A percentile compares a stretch with the other conserved stretches of the same genome.
These are phyloP conservation scores for Aechmea fasciata DNA, from an alignment of 176 grass and related monocot genomes.

Conservation along the genomic window DNA sequence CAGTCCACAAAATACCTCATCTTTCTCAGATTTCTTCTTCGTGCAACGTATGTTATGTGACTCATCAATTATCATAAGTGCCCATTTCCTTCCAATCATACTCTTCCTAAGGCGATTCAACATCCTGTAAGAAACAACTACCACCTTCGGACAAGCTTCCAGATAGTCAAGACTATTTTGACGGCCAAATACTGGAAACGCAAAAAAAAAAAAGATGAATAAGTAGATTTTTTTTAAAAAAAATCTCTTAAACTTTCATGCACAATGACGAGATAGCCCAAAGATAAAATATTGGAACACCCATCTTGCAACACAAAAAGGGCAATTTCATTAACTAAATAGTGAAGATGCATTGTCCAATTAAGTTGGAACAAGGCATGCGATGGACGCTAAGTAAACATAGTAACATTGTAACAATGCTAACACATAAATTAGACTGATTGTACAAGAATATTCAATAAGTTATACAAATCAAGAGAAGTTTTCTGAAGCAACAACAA, in stretches of 20 bases:
- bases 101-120: slow-evolving; percentile 57
- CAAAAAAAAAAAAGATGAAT: slow-evolving; percentile 5
- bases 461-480: neutral
- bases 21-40: slow-evolving; percentile 45
- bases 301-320: too few species aligned
- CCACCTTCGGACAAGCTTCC: slow-evolving; percentile 53
- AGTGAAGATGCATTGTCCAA: too few species aligned
- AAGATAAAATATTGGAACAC: too few species aligned
- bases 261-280: too few species aligned
- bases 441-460: neutral
- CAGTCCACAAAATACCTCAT: slow-evolving; percentile 40
- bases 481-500: neutral
- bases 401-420: neutral
- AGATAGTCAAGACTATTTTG: slow-evolving; percentile 77
- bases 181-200: slow-evolving; percentile 73
- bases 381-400: slow-evolving; percentile 18
- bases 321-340: too few species aligned
- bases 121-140: slow-evolving; percentile 90
- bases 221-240: too few species aligned
- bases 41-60: slow-evolving; percentile 96
- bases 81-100: slow-evolving; percentile 63
- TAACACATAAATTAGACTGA: slow-evolving; percentile 9
- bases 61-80: slow-evolving; percentile 91
- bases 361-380: slow-evolving; percentile 3
- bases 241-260: too few species aligned